A percentile compares a stretch with the other conserved stretches of the same genome.
Evolutionary conservation across 495 filamentous ascomycete genomes (phyloP).

Genomic region (Daldinia vernicosa): DNA sequence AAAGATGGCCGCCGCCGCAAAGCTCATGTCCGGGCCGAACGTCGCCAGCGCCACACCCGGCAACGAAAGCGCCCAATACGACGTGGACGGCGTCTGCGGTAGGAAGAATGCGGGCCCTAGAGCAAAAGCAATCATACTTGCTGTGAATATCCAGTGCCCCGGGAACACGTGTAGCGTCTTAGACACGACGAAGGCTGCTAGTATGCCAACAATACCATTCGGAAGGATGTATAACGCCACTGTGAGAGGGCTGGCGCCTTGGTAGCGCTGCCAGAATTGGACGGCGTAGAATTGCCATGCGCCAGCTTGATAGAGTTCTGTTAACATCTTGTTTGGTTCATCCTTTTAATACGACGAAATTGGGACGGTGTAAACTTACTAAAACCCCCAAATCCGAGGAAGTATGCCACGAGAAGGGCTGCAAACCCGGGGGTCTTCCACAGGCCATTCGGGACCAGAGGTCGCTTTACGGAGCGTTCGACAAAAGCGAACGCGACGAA

Average conservation of each 20-base stretch:
- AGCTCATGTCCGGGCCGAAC: slow-evolving; percentile 69
- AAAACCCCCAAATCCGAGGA: slow-evolving; percentile 57
- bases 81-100: slow-evolving; percentile 54
- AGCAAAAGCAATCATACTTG: slow-evolving; percentile 55
- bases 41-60: slow-evolving; percentile 61
- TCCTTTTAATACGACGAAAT: neutral
- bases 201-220: slow-evolving; percentile 55
- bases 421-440: slow-evolving; percentile 56
- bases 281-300: slow-evolving; percentile 63
- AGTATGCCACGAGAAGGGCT: slow-evolving; percentile 59
- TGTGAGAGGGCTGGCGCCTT: slow-evolving; percentile 50
- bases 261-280: slow-evolving; percentile 61
- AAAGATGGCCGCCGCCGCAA: slow-evolving; percentile 66
- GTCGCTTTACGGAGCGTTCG: slow-evolving; percentile 54
- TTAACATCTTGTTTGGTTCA: neutral
- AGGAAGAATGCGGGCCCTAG: slow-evolving; percentile 56
- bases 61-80: slow-evolving; percentile 67
- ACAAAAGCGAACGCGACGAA: slow-evolving; percentile 59
- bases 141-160: slow-evolving; percentile 59
- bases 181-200: slow-evolving; percentile 58
- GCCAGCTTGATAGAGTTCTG: slow-evolving; percentile 42
- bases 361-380: slow-evolving; percentile 22
- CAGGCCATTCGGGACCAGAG: slow-evolving; percentile 58
- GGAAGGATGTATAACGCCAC: slow-evolving; percentile 56
- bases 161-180: slow-evolving; percentile 56